Evolutionary conservation across 2,329 filamentous ascomycete genomes (phyloP).

Genomic region (Ophiostoma triangulosporum): DNA sequence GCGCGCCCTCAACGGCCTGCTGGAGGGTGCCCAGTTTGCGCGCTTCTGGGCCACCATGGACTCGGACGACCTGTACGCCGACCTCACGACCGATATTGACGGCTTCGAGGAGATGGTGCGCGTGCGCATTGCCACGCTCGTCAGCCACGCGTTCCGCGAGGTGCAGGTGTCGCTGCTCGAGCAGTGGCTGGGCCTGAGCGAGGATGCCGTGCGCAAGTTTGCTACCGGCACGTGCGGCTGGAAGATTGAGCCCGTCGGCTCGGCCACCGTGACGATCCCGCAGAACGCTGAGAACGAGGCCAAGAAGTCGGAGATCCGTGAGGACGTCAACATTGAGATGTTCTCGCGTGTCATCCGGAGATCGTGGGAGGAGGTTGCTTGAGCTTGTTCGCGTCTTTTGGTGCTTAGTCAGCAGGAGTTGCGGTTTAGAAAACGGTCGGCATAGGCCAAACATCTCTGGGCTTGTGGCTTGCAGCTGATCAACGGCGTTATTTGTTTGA

Average conservation of each 20-base stretch:
- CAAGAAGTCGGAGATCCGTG: slow-evolving; percentile 85
- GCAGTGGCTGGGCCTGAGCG: slow-evolving; percentile 58
- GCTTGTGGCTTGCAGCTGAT: slow-evolving; percentile 2
- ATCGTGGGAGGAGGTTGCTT: slow-evolving; percentile 72
- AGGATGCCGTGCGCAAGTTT: slow-evolving; percentile 60
- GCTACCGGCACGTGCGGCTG: slow-evolving; percentile 77
- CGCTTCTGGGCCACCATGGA: slow-evolving; percentile 89
- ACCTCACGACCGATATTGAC: slow-evolving; percentile 83
- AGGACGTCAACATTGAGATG: slow-evolving; percentile 87
- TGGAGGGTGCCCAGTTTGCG: slow-evolving; percentile 80
- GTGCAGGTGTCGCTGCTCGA: slow-evolving; percentile 54
- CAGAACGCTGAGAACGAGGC: slow-evolving; percentile 96
- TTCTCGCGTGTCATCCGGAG: slow-evolving; percentile 68
- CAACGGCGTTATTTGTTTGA: slow-evolving; percentile 5
- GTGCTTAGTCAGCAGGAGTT: slow-evolving; percentile 1
- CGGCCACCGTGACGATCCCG: slow-evolving; percentile 56
- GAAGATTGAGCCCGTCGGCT: slow-evolving; percentile 53
- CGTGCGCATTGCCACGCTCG: slow-evolving; percentile 74
- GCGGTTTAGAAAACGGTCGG: slow-evolving; percentile 4
- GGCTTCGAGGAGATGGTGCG: slow-evolving; percentile 94
- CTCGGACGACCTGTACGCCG: slow-evolving; percentile 88
- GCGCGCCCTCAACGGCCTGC: slow-evolving; percentile 67
- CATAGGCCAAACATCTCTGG: not conserved
- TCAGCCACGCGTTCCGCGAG: slow-evolving; percentile 69
- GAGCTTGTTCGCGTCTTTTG: not conserved